Percentiles rank a stretch among this genome's conserved stretches.
phyloP scores from a whole-genome alignment of 108 stramenopile genomes.

The Pelagomonas calceolata region DNA sequence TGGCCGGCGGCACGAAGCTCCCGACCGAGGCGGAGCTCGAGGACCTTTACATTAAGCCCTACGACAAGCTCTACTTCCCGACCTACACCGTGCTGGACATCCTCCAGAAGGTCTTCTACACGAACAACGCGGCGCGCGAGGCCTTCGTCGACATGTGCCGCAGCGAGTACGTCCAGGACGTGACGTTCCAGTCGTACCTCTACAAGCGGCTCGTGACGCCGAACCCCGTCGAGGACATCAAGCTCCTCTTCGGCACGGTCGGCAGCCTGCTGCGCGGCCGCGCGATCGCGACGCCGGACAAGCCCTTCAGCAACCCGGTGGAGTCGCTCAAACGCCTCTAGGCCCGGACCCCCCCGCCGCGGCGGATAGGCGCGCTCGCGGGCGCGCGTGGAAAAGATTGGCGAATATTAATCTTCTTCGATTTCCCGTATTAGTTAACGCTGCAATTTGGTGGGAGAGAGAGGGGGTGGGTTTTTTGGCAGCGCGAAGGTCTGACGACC shows the following conservation, averaged over 20 bases:
- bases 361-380: too few relatives aligned
- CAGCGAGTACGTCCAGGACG: conserved; percentile 93
- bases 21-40: conserved; percentile 84
- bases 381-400: too few relatives aligned
- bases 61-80: conserved; percentile 82
- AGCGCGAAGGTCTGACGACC: too few relatives aligned
- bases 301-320: conserved; percentile 82
- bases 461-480: too few relatives aligned
- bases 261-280: conserved; percentile 88
- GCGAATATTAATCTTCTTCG: too few relatives aligned
- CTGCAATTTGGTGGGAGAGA: too few relatives aligned
- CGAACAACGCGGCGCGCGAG: conserved; percentile 92
- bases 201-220: conserved; percentile 95
- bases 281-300: conserved; percentile 83
- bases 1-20: conserved; percentile 70
- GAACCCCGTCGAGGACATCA: conserved; percentile 91
- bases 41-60: conserved; percentile 79
- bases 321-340: conserved; percentile 85
- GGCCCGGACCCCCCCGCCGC: too few relatives aligned
- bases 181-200: conserved; percentile 95
- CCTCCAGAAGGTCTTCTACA: conserved; percentile 93
- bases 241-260: conserved; percentile 88
- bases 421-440: too few relatives aligned
- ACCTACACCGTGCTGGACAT: conserved; percentile 92
- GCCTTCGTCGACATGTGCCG: conserved; percentile 95